These are phyloP conservation scores for Calvatia gigantea DNA, from an alignment of 768 basidiomycete genomes.

Conservation along the genomic window DNA sequence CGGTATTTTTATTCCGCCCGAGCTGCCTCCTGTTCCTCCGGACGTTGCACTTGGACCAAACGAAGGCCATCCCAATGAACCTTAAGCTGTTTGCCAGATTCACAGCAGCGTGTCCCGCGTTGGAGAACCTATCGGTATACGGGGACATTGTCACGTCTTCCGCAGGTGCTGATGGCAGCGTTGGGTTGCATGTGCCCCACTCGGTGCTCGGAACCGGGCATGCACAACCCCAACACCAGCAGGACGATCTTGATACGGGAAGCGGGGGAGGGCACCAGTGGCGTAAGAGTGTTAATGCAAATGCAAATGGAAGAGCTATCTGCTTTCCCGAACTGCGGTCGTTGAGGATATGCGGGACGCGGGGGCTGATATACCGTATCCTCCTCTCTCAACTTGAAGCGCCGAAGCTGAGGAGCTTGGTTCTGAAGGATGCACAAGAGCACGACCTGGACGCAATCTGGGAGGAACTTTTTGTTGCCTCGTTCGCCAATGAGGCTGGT, in stretches of 20 bases:
- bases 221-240: background rate
- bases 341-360: conserved; percentile 37
- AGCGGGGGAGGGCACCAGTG: background rate
- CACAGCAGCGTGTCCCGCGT: conserved; percentile 28
- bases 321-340: conserved; percentile 33
- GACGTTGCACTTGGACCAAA: conserved; percentile 45
- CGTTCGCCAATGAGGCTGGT: background rate
- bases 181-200: background rate
- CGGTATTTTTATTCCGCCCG: conserved; percentile 37
- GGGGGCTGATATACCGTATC: conserved; percentile 33
- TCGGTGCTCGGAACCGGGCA: background rate
- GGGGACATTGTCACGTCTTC: conserved; percentile 34
- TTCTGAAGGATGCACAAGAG: conserved; percentile 39
- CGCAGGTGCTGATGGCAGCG: conserved; percentile 14
- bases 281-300: background rate
- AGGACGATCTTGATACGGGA: background rate
- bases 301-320: conserved; percentile 23
- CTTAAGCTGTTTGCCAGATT: conserved; percentile 31
- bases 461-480: conserved; percentile 10
- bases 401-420: conserved; percentile 35
- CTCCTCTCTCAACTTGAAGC: conserved; percentile 37
- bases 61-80: conserved; percentile 28
- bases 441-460: conserved; percentile 38
- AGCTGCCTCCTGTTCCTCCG: conserved; percentile 27
- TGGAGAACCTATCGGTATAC: conserved; percentile 40